These are phyloP conservation scores for Xerocomus potaroensis DNA, from an alignment of 768 basidiomycete genomes.

Conservation along the genomic window DNA sequence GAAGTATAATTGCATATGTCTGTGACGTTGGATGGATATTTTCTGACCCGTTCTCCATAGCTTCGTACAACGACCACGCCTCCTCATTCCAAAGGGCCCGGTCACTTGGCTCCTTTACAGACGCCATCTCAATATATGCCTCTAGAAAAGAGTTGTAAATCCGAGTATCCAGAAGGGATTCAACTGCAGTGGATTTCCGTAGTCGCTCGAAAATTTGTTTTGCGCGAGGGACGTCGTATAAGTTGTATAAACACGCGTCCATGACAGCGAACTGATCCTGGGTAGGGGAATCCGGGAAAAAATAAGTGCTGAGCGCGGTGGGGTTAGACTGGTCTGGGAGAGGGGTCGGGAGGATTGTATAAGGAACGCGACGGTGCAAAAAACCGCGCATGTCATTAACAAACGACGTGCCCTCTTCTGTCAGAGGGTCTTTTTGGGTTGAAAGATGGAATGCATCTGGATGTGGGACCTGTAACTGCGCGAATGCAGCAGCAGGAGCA, in stretches of 20 bases:
- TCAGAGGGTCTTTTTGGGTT: constrained; percentile 21
- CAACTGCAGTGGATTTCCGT: constrained; percentile 38
- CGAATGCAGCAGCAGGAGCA: constrained; percentile 49
- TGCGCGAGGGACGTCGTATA: constrained; percentile 75
- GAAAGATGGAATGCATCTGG: constrained; percentile 38
- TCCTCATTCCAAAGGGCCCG: constrained; percentile 57
- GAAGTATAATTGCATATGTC: constrained; percentile 69
- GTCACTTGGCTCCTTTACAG: constrained; percentile 39
- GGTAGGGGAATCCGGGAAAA: constrained; percentile 61
- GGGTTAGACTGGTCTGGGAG: constrained; percentile 44
- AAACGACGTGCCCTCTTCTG: constrained; percentile 9
- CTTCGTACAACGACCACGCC: constrained; percentile 55
- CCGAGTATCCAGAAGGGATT: constrained; percentile 43
- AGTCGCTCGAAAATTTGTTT: constrained; percentile 66
- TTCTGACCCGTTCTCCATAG: constrained; percentile 49
- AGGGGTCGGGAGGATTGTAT: constrained; percentile 65
- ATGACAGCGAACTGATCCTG: constrained; percentile 74
- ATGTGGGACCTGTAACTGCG: constrained; percentile 33
- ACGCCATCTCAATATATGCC: constrained; percentile 60
- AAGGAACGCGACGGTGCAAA: constrained; percentile 41
- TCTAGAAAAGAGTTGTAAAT: constrained; percentile 65
- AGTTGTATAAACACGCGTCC: constrained; percentile 74
- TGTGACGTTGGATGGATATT: constrained; percentile 46
- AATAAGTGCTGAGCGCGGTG: constrained; percentile 41
- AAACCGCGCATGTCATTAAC: constrained; percentile 46